Evolutionary conservation across 2,329 filamentous ascomycete species (phyloP).

Genomic region (Capronia epimyces): DNA sequence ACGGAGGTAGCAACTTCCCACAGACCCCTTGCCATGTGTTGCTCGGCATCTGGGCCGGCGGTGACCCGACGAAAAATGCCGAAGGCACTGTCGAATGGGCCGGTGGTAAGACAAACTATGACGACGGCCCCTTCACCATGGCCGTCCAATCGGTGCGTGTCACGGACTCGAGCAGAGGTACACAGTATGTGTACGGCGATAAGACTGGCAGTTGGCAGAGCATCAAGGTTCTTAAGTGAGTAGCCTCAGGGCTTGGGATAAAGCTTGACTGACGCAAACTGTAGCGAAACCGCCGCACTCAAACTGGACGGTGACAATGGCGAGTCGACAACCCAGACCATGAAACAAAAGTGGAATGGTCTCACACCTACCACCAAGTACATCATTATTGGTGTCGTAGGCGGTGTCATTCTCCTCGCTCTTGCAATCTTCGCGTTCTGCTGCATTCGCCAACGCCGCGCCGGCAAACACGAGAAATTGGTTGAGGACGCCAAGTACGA

Average conservation of each 20-base stretch:
- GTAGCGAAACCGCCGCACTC: slow-evolving; percentile 23
- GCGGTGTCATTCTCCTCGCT: slow-evolving; percentile 32
- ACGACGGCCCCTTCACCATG: slow-evolving; percentile 80
- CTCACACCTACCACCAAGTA: slow-evolving; percentile 46
- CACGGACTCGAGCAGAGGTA: slow-evolving; percentile 41
- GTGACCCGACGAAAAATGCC: slow-evolving; percentile 66
- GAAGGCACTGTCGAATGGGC: slow-evolving; percentile 87
- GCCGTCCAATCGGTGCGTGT: slow-evolving; percentile 68
- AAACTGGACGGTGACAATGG: slow-evolving; percentile 29
- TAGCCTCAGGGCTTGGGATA: background rate
- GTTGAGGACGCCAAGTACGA: slow-evolving; percentile 46
- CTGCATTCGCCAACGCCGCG: slow-evolving; percentile 47
- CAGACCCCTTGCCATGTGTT: slow-evolving; percentile 95
- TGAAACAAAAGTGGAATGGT: slow-evolving; percentile 39
- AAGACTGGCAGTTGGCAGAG: slow-evolving; percentile 38
- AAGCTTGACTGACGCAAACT: too few relatives aligned
- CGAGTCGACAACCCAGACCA: slow-evolving; percentile 20
- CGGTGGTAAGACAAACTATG: slow-evolving; percentile 77
- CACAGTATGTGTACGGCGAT: slow-evolving; percentile 39
- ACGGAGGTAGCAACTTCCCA: slow-evolving; percentile 67
- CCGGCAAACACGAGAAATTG: slow-evolving; percentile 46
- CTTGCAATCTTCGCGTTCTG: slow-evolving; percentile 41
- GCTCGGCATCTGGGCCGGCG: slow-evolving; percentile 86
- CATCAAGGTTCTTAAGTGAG: slow-evolving; percentile 45
- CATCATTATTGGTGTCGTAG: slow-evolving; percentile 41